A percentile compares a stretch with the other conserved stretches of the same genome.
Evolutionary conservation across 331 rosid genomes (phyloP).

Genomic region (Acacia concinna): DNA sequence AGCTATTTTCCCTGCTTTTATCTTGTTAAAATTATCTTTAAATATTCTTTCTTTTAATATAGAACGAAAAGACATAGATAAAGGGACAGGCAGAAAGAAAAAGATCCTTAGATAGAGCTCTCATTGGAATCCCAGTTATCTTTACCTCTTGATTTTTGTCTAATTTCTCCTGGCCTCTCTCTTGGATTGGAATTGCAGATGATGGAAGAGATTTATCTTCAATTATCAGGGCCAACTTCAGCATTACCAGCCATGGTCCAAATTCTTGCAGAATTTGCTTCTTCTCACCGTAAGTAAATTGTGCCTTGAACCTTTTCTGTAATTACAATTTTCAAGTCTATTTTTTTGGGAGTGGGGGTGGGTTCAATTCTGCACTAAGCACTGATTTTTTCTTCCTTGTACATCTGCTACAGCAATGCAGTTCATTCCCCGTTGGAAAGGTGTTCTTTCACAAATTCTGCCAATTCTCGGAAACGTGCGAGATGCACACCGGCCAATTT

Average conservation of each 20-base stretch:
- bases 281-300: conserved; percentile 64
- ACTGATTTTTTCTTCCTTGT: conserved; percentile 21
- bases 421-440: conserved; percentile 89
- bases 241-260: conserved; percentile 93
- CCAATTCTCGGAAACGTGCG: conserved; percentile 97
- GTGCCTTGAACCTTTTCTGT: background rate
- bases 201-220: conserved; percentile 96
- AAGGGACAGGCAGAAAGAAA: conserved; percentile 11
- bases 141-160: conserved; percentile 19
- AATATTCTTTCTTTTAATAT: conserved; percentile 9
- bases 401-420: conserved; percentile 63
- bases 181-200: conserved; percentile 63
- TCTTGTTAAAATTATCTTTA: conserved; percentile 5
- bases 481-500: conserved; percentile 78
- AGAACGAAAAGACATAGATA: conserved; percentile 21
- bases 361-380: background rate
- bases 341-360: background rate
- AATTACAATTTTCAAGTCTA: background rate
- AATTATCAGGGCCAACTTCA: conserved; percentile 75
- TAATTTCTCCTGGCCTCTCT: conserved; percentile 16
- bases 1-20: conserved; percentile 40
- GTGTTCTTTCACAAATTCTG: conserved; percentile 89
- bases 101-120: conserved; percentile 14
- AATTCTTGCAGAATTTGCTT: conserved; percentile 91
- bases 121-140: conserved; percentile 16